Percentiles rank a stretch among this genome's conserved stretches.
These are phyloP conservation scores for Phaeosphaeria sp. DNA, from an alignment of 2,329 filamentous ascomycete genomes.

Conservation along the genomic window DNA sequence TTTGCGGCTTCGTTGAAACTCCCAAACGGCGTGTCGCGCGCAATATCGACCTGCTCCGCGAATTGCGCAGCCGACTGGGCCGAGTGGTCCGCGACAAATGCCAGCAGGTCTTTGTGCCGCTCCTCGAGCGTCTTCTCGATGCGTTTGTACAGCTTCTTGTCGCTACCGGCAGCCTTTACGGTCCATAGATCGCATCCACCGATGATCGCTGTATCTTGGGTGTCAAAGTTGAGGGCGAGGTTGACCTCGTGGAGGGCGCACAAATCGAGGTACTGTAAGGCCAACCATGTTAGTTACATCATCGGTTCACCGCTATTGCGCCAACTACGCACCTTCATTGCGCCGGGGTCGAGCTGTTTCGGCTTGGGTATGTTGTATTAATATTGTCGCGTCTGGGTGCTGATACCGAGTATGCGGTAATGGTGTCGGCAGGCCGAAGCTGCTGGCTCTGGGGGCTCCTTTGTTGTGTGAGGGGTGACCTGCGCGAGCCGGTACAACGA, in stretches of 20 bases:
- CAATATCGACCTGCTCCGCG: conserved; percentile 72
- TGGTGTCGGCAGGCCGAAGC: conserved; percentile 26
- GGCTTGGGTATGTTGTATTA: background rate
- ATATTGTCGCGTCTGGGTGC: conserved; percentile 11
- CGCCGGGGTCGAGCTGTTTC: conserved; percentile 16
- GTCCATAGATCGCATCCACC: conserved; percentile 97
- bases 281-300: conserved; percentile 37
- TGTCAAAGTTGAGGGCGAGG: conserved; percentile 93
- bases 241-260: conserved; percentile 91
- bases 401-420: conserved; percentile 6
- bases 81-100: conserved; percentile 85
- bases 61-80: conserved; percentile 78
- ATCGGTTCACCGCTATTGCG: conserved; percentile 18
- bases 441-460: conserved; percentile 32
- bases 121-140: conserved; percentile 92
- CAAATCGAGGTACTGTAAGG: conserved; percentile 81
- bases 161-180: conserved; percentile 90
- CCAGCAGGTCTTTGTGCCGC: conserved; percentile 86
- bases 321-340: conserved; percentile 47
- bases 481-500: conserved; percentile 47
- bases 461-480: conserved; percentile 39
- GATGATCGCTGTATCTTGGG: conserved; percentile 87
- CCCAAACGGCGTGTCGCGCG: conserved; percentile 89
- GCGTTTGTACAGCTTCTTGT: conserved; percentile 96
- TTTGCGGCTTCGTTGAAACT: conserved; percentile 86